phyloP scores from a whole-genome alignment of 2,329 filamentous ascomycete genomes.

The Keithomyces neogunnii region DNA sequence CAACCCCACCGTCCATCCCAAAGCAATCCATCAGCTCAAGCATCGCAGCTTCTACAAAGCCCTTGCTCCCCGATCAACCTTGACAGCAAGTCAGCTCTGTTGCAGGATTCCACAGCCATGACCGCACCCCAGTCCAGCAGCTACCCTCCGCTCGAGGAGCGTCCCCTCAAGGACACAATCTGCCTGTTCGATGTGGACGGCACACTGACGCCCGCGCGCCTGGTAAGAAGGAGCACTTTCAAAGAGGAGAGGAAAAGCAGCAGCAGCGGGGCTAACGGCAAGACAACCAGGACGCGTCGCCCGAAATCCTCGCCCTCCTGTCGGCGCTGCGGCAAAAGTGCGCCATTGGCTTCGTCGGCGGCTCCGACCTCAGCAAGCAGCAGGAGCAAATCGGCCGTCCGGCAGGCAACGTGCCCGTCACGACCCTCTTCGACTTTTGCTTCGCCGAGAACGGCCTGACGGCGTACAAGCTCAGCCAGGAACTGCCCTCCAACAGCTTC shows the following conservation, averaged over 20 bases:
- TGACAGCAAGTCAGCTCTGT: too few relatives aligned
- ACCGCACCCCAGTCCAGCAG: conserved; percentile 24
- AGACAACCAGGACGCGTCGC: conserved; percentile 49
- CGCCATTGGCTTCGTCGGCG: conserved; percentile 87
- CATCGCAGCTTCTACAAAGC: too few relatives aligned
- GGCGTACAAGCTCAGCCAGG: conserved; percentile 73
- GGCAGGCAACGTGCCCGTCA: conserved; percentile 54
- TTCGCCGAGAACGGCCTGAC: conserved; percentile 96
- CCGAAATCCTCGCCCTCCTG: conserved; percentile 78
- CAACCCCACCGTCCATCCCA: not conserved
- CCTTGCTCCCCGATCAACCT: too few relatives aligned
- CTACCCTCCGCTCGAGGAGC: conserved; percentile 71
- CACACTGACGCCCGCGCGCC: conserved; percentile 76
- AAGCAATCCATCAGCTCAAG: not conserved
- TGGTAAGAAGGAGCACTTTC: conserved; percentile 39
- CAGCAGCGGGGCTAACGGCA: not conserved
- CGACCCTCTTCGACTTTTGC: conserved; percentile 89
- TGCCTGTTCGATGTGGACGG: conserved; percentile 94
- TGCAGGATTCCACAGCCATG: conserved; percentile 24
- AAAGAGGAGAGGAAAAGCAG: not conserved
- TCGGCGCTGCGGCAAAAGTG: conserved; percentile 74
- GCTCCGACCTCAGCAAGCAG: conserved; percentile 86
- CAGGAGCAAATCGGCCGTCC: conserved; percentile 82
- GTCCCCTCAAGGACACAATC: conserved; percentile 87
- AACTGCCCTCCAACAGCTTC: conserved; percentile 74